Evolutionary conservation across 495 filamentous ascomycete species (phyloP).

Genomic region (Hamigera avellanea): DNA sequence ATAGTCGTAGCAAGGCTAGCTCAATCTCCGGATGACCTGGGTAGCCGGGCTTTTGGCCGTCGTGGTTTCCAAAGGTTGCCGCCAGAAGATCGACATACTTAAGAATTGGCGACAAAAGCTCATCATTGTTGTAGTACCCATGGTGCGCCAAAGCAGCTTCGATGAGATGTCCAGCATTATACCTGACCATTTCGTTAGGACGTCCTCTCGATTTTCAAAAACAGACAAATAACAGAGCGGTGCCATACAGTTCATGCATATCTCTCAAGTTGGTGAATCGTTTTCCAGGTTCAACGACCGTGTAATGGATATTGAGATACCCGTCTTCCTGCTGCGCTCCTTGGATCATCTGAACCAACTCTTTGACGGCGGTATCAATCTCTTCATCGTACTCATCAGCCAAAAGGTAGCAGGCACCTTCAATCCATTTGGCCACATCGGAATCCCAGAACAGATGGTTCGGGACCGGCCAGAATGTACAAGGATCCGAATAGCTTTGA

Average conservation of each 20-base stretch:
- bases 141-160: slow-evolving; percentile 46
- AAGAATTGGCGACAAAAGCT: slow-evolving; percentile 37
- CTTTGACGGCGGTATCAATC: slow-evolving; percentile 39
- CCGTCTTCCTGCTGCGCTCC: slow-evolving; percentile 43
- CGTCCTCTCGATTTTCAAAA: too few species aligned
- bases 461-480: slow-evolving; percentile 37
- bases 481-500: slow-evolving; percentile 34
- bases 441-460: slow-evolving; percentile 37
- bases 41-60: slow-evolving; percentile 42
- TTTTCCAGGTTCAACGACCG: slow-evolving; percentile 37
- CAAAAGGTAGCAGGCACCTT: slow-evolving; percentile 47
- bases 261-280: slow-evolving; percentile 47
- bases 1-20: slow-evolving; percentile 43
- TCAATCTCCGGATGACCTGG: slow-evolving; percentile 52
- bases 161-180: slow-evolving; percentile 49
- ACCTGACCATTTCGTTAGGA: slow-evolving; percentile 18
- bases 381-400: slow-evolving; percentile 28
- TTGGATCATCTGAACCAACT: slow-evolving; percentile 44
- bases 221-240: slow-evolving; percentile 4
- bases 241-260: slow-evolving; percentile 47
- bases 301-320: slow-evolving; percentile 50
- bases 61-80: slow-evolving; percentile 34
- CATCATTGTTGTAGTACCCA: slow-evolving; percentile 35
- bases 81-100: slow-evolving; percentile 43
- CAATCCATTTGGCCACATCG: slow-evolving; percentile 50